Conservation (phyloP, 202 grass and related monocot genomes). For the Setaria italica region DNA sequence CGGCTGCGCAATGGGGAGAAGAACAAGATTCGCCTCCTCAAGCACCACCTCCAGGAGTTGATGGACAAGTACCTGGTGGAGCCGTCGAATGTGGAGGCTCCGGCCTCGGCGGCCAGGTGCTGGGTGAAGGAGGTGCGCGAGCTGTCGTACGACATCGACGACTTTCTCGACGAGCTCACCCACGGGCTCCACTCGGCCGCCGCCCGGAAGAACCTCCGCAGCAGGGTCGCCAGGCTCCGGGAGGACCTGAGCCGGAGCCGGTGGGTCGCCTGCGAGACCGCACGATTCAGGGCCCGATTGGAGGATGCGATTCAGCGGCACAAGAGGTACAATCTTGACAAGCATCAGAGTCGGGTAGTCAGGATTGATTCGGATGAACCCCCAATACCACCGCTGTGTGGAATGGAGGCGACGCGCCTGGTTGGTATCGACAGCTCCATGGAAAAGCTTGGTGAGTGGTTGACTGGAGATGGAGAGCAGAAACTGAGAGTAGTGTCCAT, state of each 20-base stretch:
- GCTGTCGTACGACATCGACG: slow-evolving; percentile 2
- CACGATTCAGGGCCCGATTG: not conserved
- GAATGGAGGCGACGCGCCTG: not conserved
- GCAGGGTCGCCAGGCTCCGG: not conserved
- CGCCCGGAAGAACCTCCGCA: not conserved
- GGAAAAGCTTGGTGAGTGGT: not conserved
- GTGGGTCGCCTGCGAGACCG: not conserved
- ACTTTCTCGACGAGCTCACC: not conserved
- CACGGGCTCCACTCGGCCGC: not conserved
- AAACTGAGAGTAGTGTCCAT: not conserved
- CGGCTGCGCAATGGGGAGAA: not conserved
- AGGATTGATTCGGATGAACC: not conserved
- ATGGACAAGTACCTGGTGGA: not conserved
- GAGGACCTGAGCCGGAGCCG: not conserved
- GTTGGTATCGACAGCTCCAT: not conserved
- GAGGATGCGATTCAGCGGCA: not conserved
- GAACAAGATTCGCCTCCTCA: not conserved
- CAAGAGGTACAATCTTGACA: not conserved
- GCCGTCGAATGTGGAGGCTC: not conserved
- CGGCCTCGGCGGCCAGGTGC: not conserved
- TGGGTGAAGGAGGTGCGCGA: slow-evolving; percentile 17
- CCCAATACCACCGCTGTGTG: not conserved
- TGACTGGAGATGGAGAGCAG: not conserved
- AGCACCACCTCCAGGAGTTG: not conserved
- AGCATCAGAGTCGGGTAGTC: not conserved